A percentile compares a stretch with the other conserved stretches of the same genome.
Evolutionary conservation across 352 stramenopile genomes (phyloP).

Genomic region (Plasmopara muralis): DNA sequence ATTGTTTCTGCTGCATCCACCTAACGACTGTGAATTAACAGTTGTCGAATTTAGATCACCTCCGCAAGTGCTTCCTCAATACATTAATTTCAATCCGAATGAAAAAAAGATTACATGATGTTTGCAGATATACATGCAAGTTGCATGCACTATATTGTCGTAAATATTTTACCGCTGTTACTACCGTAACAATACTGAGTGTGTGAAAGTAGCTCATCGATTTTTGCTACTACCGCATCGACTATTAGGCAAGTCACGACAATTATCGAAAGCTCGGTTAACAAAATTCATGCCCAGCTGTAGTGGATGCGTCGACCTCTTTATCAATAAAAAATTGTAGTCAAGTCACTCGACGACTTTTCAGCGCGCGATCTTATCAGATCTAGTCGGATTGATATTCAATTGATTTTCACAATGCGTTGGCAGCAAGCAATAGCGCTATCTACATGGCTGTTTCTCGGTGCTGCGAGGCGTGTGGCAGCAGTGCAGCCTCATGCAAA

Average conservation of each 20-base stretch:
- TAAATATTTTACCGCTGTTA: no score
- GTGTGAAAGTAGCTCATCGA: background rate
- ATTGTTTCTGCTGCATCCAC: background rate
- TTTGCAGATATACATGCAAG: background rate
- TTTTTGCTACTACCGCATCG: background rate
- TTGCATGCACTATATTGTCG: background rate
- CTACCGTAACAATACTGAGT: no score
- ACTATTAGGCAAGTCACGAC: background rate
- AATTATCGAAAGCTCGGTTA: no score
- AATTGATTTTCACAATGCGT: conserved; percentile 7
- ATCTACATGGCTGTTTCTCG: conserved; percentile 5
- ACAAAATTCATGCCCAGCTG: background rate
- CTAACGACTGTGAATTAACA: background rate
- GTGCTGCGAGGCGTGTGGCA: background rate
- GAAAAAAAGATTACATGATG: background rate
- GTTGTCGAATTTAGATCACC: conserved; percentile 24
- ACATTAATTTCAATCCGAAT: conserved; percentile 17
- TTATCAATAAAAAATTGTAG: background rate
- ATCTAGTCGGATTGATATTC: conserved; percentile 14
- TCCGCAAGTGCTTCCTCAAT: conserved; percentile 26
- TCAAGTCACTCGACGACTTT: conserved; percentile 6
- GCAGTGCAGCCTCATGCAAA: conserved; percentile 1
- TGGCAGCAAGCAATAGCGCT: conserved; percentile 3
- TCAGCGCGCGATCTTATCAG: conserved; percentile 12
- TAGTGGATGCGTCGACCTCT: background rate